phyloP scores from a whole-genome alignment of 1,284 basidiomycete species.

The Coniferiporia sulphurascens region DNA sequence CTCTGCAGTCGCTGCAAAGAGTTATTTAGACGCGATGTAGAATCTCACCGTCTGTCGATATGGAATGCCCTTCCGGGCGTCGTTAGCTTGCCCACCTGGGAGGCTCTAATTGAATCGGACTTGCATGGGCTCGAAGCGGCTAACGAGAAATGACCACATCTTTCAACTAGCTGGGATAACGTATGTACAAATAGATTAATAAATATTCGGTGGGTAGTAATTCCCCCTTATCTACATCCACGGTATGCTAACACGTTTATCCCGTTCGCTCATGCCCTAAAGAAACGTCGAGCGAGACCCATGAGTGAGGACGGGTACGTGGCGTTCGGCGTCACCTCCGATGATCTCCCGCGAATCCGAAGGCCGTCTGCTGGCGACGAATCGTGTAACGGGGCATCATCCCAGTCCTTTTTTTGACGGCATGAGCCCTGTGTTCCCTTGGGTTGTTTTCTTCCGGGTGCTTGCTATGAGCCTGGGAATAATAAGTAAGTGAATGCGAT shows the following conservation, averaged over 20 bases:
- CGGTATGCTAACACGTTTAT: not conserved
- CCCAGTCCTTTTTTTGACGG: not conserved
- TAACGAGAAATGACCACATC: not conserved
- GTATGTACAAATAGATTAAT: not conserved
- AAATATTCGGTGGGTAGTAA: no score
- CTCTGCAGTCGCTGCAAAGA: constrained; percentile 42
- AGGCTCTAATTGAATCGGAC: constrained; percentile 34
- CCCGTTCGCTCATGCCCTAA: no score
- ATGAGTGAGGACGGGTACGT: not conserved
- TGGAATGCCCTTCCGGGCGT: constrained; percentile 47
- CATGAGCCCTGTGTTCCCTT: not conserved
- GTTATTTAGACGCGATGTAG: constrained; percentile 39
- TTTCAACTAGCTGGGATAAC: not conserved
- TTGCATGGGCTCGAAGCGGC: constrained; percentile 17
- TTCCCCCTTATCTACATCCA: not conserved
- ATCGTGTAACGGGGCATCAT: not conserved
- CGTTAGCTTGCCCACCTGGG: constrained; percentile 43
- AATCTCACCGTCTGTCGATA: constrained; percentile 34
- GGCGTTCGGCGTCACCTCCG: not conserved
- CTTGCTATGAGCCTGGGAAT: not conserved
- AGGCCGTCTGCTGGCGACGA: not conserved
- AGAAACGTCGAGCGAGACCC: no score
- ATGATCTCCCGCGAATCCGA: not conserved
- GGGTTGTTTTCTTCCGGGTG: not conserved
- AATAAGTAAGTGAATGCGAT: no score